Evolutionary conservation across 768 basidiomycete genomes (phyloP).

Genomic region (Russula olivacea): DNA sequence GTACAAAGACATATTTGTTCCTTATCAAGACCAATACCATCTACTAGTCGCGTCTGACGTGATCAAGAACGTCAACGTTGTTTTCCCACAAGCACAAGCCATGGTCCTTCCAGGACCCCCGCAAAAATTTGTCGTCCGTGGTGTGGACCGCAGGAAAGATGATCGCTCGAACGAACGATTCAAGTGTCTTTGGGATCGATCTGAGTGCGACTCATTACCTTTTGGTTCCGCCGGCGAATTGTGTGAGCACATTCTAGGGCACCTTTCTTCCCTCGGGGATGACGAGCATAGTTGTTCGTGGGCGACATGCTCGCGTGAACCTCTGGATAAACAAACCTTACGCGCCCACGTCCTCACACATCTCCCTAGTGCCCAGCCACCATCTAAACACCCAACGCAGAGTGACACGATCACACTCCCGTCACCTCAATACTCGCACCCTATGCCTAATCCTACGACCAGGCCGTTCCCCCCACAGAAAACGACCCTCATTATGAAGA

Average conservation of each 20-base stretch:
- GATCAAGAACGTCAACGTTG: conserved; percentile 84
- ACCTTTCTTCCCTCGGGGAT: conserved; percentile 40
- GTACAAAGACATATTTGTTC: conserved; percentile 78
- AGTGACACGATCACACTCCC: conserved; percentile 71
- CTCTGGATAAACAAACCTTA: conserved; percentile 45
- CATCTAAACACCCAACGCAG: conserved; percentile 59
- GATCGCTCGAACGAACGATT: conserved; percentile 52
- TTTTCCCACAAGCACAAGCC: conserved; percentile 81
- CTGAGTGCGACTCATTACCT: conserved; percentile 44
- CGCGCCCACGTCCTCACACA: conserved; percentile 74
- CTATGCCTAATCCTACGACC: conserved; percentile 54
- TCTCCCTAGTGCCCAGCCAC: conserved; percentile 53
- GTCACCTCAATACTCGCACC: conserved; percentile 46
- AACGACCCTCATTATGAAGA: conserved; percentile 51
- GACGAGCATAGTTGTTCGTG: conserved; percentile 58
- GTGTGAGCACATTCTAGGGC: conserved; percentile 63
- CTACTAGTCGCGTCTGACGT: conserved; percentile 85
- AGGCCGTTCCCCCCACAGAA: conserved; percentile 69
- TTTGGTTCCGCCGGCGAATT: conserved; percentile 55
- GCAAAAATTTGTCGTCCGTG: conserved; percentile 82
- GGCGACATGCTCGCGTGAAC: conserved; percentile 54
- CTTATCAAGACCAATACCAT: conserved; percentile 49
- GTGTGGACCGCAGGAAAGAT: conserved; percentile 67
- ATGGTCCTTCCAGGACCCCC: conserved; percentile 73
- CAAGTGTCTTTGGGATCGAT: conserved; percentile 73